phyloP scores from a whole-genome alignment of 306 rosid genomes.

The Dalbergia cochinchinensis region DNA sequence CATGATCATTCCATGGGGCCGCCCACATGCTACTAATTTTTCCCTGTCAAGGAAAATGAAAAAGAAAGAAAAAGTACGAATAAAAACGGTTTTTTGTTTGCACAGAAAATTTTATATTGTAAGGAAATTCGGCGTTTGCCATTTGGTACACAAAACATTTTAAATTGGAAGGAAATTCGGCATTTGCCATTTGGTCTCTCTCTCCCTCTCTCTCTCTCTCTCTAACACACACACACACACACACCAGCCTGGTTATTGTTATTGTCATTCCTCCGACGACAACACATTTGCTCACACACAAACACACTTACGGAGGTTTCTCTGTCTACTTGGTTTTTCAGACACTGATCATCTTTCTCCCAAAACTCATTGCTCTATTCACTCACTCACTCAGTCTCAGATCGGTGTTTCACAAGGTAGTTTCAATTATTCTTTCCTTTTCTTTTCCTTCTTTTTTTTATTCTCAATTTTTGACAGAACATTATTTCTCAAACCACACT shows the following conservation, averaged over 20 bases:
- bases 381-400: conserved; percentile 41
- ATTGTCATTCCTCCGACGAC: conserved; percentile 40
- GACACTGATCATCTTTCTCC: conserved; percentile 19
- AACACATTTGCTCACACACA: conserved; percentile 28
- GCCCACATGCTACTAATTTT: neutral
- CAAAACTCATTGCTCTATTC: conserved; percentile 31
- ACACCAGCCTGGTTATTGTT: conserved; percentile 31
- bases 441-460: neutral
- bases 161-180: conserved; percentile 15
- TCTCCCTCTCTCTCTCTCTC: conserved; percentile 13
- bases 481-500: conserved; percentile 44
- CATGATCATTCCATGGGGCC: neutral
- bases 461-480: neutral
- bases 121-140: conserved; percentile 38
- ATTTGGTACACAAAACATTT: conserved; percentile 20
- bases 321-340: conserved; percentile 12
- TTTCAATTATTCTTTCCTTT: neutral
- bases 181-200: conserved; percentile 43
- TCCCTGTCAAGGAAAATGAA: neutral
- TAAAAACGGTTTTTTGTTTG: no score
- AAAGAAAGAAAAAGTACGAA: neutral
- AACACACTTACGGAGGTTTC: conserved; percentile 14
- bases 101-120: neutral
- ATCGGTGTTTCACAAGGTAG: conserved; percentile 51
- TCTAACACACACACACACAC: neutral